These are phyloP conservation scores for Hypoxylon lienhwacheense DNA, from an alignment of 495 filamentous ascomycete species.

Conservation along the genomic window DNA sequence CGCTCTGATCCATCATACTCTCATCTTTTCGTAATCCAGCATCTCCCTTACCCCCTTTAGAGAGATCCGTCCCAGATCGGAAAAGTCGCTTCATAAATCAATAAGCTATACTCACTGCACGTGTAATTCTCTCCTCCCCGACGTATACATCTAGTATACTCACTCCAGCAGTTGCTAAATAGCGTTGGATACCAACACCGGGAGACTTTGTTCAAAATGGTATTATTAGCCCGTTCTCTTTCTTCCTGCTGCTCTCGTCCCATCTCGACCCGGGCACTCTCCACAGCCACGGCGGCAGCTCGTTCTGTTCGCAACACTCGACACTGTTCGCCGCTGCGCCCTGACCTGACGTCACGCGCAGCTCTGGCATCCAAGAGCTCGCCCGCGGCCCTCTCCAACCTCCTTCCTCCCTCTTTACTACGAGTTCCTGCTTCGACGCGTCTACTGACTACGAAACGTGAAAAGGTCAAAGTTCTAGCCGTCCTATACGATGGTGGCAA, in stretches of 20 bases:
- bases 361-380: constrained; percentile 34
- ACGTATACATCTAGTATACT: constrained; percentile 9
- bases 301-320: constrained; percentile 39
- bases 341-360: constrained; percentile 33
- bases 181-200: constrained; percentile 13
- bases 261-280: constrained; percentile 26
- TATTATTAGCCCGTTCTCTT: constrained; percentile 50
- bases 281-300: constrained; percentile 27
- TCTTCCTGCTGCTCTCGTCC: constrained; percentile 38
- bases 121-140: constrained; percentile 6
- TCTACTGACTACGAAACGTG: constrained; percentile 50
- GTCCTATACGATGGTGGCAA: constrained; percentile 59
- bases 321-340: constrained; percentile 33
- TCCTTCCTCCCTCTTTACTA: background rate
- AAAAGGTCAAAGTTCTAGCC: constrained; percentile 61
- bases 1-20: constrained; percentile 11
- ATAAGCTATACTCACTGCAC: constrained; percentile 13
- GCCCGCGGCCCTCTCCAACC: constrained; percentile 12
- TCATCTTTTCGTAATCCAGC: constrained; percentile 28
- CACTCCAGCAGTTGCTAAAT: constrained; percentile 2
- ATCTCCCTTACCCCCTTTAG: background rate
- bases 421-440: constrained; percentile 36
- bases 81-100: background rate
- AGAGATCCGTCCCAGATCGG: background rate
- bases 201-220: constrained; percentile 51